Evolutionary conservation across 352 stramenopile species (phyloP), one percentile per base, ranked within the genome.

Genomic region (Globisporangium okanoganense): DNA sequence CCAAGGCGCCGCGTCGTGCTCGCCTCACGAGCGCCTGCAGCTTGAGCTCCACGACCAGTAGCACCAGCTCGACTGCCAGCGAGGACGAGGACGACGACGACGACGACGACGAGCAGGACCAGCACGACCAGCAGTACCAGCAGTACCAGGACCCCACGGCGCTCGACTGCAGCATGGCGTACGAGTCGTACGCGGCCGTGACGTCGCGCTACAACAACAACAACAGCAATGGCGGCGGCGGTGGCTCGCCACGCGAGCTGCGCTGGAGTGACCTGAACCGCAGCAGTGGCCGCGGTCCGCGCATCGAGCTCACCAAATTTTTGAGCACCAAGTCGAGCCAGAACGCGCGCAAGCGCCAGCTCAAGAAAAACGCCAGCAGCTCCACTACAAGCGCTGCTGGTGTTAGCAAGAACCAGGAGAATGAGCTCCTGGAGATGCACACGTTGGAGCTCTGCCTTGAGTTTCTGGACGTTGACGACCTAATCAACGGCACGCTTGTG

Each of bases 121-220:
- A n/a, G n/a, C n/a, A n/a, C n/a, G n/a, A n/a, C n/a, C n/a, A n/a
- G n/a, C n/a, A n/a, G n/a, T n/a, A n/a, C n/a, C n/a, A n/a, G n/a
- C 12, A 22, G 43, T 6, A 52, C 24, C 24, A 38, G 6, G 49
- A 55, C 49, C 49, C 49, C 3, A 29, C 29, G 27, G 49, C n/a
- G 9, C 51, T 55, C 44, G 71, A 85, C 40, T 76, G 78, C 57
- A 81, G 69, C 47, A 58, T 90, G 50, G 74, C 72, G 18, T 93
- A 90, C 73, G 81, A 88, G 65, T 89, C 78, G 20, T 93, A 90
- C 68, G 83, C 79, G 5, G 81, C 83, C 31, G 81, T 91, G 25
- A 64, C 79, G 20, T 78, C 79, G 47, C 81, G 81, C 62, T 66
- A 66, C 53, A 66, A 66, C 54, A 60, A 53, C 31, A 51, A 9